Conservation (phyloP, 345 rosid genomes). For the Aethionema arabicum region DNA sequence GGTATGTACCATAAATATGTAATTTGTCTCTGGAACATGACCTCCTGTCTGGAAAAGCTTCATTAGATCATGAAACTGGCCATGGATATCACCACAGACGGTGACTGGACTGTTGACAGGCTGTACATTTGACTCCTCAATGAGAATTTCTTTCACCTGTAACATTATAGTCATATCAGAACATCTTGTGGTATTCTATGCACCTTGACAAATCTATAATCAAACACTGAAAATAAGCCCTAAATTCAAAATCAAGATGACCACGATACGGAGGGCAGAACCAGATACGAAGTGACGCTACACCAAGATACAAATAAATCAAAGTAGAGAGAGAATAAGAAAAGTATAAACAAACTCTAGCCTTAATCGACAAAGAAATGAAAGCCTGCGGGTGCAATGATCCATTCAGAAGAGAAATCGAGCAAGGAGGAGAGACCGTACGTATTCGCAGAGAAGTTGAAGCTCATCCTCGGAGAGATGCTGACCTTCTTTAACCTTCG, state of each 20-base stretch:
- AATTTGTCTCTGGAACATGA: slow-evolving; percentile 95
- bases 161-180: slow-evolving; percentile 18
- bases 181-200: background rate
- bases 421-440: slow-evolving; percentile 29
- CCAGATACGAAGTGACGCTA: slow-evolving; percentile 25
- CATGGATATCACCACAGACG: slow-evolving; percentile 98
- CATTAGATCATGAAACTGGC: slow-evolving; percentile 98
- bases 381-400: slow-evolving; percentile 7
- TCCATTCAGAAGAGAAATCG: slow-evolving; percentile 15
- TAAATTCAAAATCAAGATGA: slow-evolving; percentile 6
- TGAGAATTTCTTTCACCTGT: slow-evolving; percentile 91
- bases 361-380: background rate
- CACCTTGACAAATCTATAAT: slow-evolving; percentile 12
- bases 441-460: slow-evolving; percentile 98
- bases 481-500: slow-evolving; percentile 94
- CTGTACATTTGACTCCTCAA: slow-evolving; percentile 98
- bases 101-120: slow-evolving; percentile 99
- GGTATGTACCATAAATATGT: slow-evolving; percentile 84
- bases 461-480: slow-evolving; percentile 94
- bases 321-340: slow-evolving; percentile 7
- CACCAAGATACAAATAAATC: slow-evolving; percentile 10
- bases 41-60: slow-evolving; percentile 98
- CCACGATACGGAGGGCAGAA: slow-evolving; percentile 3
- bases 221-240: slow-evolving; percentile 18
- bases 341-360: background rate